Evolutionary conservation across 2,329 filamentous ascomycete genomes (phyloP).

Genomic region (Clonostachys solani): DNA sequence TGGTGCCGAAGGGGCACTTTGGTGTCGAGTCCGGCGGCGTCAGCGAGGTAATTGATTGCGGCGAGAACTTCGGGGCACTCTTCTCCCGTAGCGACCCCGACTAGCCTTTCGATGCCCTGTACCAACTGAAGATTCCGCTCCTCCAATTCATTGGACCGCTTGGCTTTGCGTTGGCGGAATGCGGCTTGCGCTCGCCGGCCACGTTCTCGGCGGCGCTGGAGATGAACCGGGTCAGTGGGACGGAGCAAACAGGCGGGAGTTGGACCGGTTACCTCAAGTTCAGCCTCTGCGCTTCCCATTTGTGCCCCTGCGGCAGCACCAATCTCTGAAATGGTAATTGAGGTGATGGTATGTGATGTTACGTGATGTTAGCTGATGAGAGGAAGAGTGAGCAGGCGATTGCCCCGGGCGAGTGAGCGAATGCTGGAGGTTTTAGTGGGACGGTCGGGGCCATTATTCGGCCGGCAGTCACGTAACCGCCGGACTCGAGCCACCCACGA

Average conservation of each 20-base stretch:
- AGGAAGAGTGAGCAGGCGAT: too few relatives aligned
- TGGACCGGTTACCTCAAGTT: too few relatives aligned
- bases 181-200: slow-evolving; percentile 20
- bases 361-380: too few relatives aligned
- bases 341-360: too few relatives aligned
- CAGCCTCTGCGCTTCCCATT: too few relatives aligned
- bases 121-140: slow-evolving; percentile 10
- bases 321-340: too few relatives aligned
- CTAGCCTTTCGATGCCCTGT: slow-evolving; percentile 1
- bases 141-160: slow-evolving; percentile 8
- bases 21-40: slow-evolving; percentile 3
- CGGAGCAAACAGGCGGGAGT: too few relatives aligned
- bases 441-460: neutral
- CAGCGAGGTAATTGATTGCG: slow-evolving; percentile 3
- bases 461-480: neutral
- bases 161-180: slow-evolving; percentile 19
- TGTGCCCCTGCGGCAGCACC: too few relatives aligned
- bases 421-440: neutral
- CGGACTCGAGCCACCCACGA: neutral
- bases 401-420: too few relatives aligned
- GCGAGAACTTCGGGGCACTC: slow-evolving; percentile 4
- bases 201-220: slow-evolving; percentile 19
- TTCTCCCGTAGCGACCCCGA: slow-evolving; percentile 2
- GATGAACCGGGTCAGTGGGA: too few relatives aligned
- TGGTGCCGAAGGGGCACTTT: neutral